These are phyloP conservation scores for Pichia sp. DNA, from an alignment of 1,139 yeast genomes.

Conservation along the genomic window DNA sequence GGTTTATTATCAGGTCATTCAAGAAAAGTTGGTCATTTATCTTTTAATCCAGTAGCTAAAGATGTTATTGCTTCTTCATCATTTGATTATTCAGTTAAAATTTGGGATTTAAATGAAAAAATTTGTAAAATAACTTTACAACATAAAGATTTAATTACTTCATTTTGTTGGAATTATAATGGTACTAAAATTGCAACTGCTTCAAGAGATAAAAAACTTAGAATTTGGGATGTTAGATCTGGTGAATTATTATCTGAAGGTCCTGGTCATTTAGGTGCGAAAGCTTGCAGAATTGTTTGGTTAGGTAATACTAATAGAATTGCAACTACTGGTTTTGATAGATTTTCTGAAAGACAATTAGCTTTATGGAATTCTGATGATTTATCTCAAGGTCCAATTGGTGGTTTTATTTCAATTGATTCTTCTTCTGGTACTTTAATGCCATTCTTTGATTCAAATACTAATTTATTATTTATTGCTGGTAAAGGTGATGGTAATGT, in stretches of 20 bases:
- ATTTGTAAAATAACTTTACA: constrained; percentile 64
- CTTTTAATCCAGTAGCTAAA: constrained; percentile 82
- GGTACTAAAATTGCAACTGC: constrained; percentile 85
- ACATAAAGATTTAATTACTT: constrained; percentile 85
- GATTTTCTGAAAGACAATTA: constrained; percentile 87
- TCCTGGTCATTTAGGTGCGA: constrained; percentile 87
- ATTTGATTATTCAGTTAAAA: constrained; percentile 79
- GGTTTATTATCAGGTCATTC: constrained; percentile 76
- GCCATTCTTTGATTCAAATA: constrained; percentile 82
- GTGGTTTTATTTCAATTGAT: constrained; percentile 79
- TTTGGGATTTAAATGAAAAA: constrained; percentile 83
- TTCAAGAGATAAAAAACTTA: constrained; percentile 82
- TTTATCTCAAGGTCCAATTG: constrained; percentile 75
- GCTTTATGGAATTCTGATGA: constrained; percentile 86
- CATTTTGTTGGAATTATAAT: constrained; percentile 82
- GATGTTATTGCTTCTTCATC: constrained; percentile 85
- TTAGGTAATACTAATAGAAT: constrained; percentile 78
- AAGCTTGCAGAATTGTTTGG: constrained; percentile 84
- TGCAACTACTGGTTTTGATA: constrained; percentile 93
- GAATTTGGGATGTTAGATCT: constrained; percentile 84
- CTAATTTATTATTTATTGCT: constrained; percentile 76
- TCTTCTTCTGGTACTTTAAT: constrained; percentile 89
- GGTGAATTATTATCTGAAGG: constrained; percentile 78
- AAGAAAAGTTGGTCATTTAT: constrained; percentile 90
- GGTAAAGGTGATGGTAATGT: constrained; percentile 99